Evolutionary conservation across 2,329 filamentous ascomycete genomes (phyloP), one percentile per base, ranked within the genome.

Genomic region (Claviceps pazoutovae): DNA sequence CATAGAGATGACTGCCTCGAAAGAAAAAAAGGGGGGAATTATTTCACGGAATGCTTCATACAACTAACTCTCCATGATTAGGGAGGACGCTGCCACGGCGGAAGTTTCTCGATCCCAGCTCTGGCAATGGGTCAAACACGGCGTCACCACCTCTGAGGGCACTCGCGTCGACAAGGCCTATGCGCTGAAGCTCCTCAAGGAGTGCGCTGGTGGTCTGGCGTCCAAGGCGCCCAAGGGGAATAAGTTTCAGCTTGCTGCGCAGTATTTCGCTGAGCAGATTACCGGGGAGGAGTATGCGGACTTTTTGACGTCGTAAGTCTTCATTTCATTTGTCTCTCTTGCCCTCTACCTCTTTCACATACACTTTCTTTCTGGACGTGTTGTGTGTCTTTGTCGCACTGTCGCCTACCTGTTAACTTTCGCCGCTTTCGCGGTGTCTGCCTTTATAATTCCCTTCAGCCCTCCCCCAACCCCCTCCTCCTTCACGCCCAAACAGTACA

Each of bases 281-380:
- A 97, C 91, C 3, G 93, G 93, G 52, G 93, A 97, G 75, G 90
- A 96, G 60, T 97, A 97, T 68, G 89, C 90, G 13, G 93, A 98
- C 69, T 97, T 97, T 74, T 71, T 98, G 73, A 96, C 88, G 7
- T 72, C 73, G 83, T 88, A 74, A 76, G 84, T 73, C 8, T 19
- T 26, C 5, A 26, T 7, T 26, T 1, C 6, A 11, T 30, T 13
- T 13, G 2, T 11, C 17, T 23, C 11, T 39, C 13, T 41, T 21
- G 5, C 19, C 7, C 7, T 30, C 2, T 21, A 13, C 8, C 6
- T 50, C 30, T 30, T 30, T 46, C 4, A 4, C n/a, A n/a, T n/a
- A 11, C 2, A 3, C 4, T 19, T 16, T 43, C 17, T 21, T 19
- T 38, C 26, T 30, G 8, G 26, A 7, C 1, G 26, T 30, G 8